phyloP scores from a whole-genome alignment of 768 basidiomycete species.

The Lactifluus rugatus region DNA sequence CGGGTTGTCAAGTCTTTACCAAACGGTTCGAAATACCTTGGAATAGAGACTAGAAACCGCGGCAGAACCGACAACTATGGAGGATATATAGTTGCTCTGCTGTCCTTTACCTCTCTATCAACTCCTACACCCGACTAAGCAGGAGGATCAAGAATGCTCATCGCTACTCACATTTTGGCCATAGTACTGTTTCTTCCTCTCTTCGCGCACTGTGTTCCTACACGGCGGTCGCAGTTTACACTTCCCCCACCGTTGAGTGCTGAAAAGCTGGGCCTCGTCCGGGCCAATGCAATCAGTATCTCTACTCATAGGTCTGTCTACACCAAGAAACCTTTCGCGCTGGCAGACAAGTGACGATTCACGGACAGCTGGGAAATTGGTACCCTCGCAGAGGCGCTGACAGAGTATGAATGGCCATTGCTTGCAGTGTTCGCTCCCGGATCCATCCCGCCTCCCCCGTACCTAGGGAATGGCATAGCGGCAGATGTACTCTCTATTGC shows the following conservation, averaged over 20 bases:
- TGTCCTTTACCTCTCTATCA: not conserved
- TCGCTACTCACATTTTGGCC: not conserved
- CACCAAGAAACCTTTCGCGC: not conserved
- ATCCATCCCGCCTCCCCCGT: conserved; percentile 34
- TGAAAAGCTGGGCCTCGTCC: not conserved
- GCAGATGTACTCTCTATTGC: conserved; percentile 36
- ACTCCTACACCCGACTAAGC: not conserved
- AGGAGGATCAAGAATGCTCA: not conserved
- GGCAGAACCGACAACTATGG: not conserved
- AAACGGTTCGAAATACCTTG: too few species aligned
- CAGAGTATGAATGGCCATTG: conserved; percentile 39
- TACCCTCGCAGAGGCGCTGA: conserved; percentile 44
- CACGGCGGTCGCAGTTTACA: not conserved
- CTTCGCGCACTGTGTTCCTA: not conserved
- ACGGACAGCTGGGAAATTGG: conserved; percentile 48
- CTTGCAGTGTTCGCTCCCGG: conserved; percentile 40
- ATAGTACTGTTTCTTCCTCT: not conserved
- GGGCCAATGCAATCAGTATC: conserved; percentile 3
- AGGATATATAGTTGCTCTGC: not conserved
- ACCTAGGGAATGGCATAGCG: conserved; percentile 26
- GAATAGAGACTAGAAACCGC: too few species aligned
- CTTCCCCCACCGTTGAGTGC: not conserved
- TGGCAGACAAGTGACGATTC: not conserved
- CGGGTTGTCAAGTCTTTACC: too few species aligned
- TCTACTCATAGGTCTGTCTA: conserved; percentile 9